Evolutionary conservation across 257 asterid genomes (phyloP).

Genomic region (Gentiana straminea): DNA sequence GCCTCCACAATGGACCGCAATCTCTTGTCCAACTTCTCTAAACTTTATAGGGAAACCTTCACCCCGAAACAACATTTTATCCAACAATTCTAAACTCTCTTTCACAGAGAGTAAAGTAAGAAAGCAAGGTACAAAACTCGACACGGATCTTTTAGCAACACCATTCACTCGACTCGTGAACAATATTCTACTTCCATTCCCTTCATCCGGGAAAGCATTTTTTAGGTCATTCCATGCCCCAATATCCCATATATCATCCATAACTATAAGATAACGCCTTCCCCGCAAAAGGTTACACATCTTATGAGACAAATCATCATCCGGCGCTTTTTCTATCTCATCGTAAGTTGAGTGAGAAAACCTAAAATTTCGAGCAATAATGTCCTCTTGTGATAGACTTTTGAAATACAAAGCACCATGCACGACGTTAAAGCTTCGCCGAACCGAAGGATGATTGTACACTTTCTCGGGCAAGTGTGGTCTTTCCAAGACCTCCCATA

Average conservation of each 20-base stretch:
- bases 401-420: slow-evolving; percentile 9
- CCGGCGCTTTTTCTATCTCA: neutral
- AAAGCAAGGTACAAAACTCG: neutral
- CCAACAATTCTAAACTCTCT: neutral
- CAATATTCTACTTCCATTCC: slow-evolving; percentile 14
- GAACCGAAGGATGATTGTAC: slow-evolving; percentile 2
- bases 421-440: slow-evolving; percentile 6
- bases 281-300: neutral
- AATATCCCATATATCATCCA: slow-evolving; percentile 15
- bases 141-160: neutral
- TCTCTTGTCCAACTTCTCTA: no score
- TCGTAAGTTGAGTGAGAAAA: neutral
- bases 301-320: no score
- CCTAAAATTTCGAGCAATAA: slow-evolving; percentile 2
- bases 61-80: neutral
- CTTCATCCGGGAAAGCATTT: slow-evolving; percentile 8
- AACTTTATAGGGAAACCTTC: no score
- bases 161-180: slow-evolving; percentile 6
- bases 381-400: neutral
- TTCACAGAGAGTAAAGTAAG: neutral
- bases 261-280: slow-evolving; percentile 8
- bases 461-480: slow-evolving; percentile 12
- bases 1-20: no score
- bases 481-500: slow-evolving; percentile 5
- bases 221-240: slow-evolving; percentile 3